phyloP scores from a whole-genome alignment of 1,139 yeast genomes.

The Debaryomyces robertsiae region DNA sequence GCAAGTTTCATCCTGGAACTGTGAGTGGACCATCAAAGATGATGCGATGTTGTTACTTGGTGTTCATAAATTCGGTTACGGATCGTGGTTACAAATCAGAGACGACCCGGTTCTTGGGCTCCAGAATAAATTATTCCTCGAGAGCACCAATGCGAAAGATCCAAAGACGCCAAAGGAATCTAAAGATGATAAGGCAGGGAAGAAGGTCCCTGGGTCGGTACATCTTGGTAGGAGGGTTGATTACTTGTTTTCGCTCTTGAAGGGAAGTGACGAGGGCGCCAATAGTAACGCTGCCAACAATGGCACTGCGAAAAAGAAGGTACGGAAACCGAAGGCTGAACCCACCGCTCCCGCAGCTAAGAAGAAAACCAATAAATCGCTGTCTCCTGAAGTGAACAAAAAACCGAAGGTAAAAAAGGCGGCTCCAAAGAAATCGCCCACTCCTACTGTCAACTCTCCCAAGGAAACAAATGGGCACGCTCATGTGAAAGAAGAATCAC shows the following conservation, averaged over 20 bases:
- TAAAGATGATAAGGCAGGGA: slow-evolving; percentile 47
- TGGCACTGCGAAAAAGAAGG: slow-evolving; percentile 19
- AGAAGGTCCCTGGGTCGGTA: slow-evolving; percentile 87
- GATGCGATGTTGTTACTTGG: slow-evolving; percentile 89
- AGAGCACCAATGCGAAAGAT: slow-evolving; percentile 30
- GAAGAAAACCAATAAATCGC: slow-evolving; percentile 20
- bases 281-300: slow-evolving; percentile 12
- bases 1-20: slow-evolving; percentile 87
- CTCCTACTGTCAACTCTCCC: slow-evolving; percentile 13
- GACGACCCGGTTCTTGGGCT: slow-evolving; percentile 93
- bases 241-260: slow-evolving; percentile 71
- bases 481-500: slow-evolving; percentile 16
- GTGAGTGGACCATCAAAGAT: slow-evolving; percentile 80
- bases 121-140: slow-evolving; percentile 79
- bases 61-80: slow-evolving; percentile 90
- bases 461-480: slow-evolving; percentile 12
- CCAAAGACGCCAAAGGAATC: slow-evolving; percentile 21
- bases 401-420: slow-evolving; percentile 19
- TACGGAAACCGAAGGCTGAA: slow-evolving; percentile 23
- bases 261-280: slow-evolving; percentile 49
- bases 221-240: slow-evolving; percentile 95
- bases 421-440: slow-evolving; percentile 14
- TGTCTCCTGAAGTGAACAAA: slow-evolving; percentile 22
- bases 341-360: slow-evolving; percentile 17
- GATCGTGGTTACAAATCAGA: slow-evolving; percentile 91